Conservation (phyloP, 495 filamentous ascomycete genomes). For the Talaromyces thailandensis region DNA sequence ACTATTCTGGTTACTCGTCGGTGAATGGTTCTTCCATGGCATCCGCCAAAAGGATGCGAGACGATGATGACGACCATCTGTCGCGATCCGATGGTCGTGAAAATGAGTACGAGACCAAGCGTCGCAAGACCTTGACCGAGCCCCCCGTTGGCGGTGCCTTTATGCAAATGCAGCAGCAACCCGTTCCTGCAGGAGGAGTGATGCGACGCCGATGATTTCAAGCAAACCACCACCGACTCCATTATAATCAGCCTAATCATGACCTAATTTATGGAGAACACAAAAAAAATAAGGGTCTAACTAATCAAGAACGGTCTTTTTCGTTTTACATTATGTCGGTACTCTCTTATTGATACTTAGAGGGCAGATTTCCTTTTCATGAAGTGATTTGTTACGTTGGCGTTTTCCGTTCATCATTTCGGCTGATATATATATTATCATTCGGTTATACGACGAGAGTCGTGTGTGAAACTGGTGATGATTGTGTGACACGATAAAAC, state of each 20-base stretch:
- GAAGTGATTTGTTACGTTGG: neutral
- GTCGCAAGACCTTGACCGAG: slow-evolving; percentile 71
- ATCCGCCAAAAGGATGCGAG: slow-evolving; percentile 71
- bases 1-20: slow-evolving; percentile 21
- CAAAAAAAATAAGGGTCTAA: neutral
- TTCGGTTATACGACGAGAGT: neutral
- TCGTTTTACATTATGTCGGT: neutral
- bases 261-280: neutral
- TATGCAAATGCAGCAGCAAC: slow-evolving; percentile 23
- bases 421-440: neutral
- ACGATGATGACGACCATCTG: slow-evolving; percentile 66
- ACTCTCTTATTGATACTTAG: neutral
- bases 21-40: slow-evolving; percentile 55
- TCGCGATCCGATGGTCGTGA: slow-evolving; percentile 59
- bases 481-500: neutral
- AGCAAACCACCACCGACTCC: neutral
- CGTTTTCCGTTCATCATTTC: slow-evolving; percentile 3
- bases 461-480: neutral
- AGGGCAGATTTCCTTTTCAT: neutral
- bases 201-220: slow-evolving; percentile 31
- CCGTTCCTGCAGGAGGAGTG: slow-evolving; percentile 33
- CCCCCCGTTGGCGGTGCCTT: slow-evolving; percentile 33
- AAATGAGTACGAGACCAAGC: slow-evolving; percentile 63
- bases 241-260: slow-evolving; percentile 9
- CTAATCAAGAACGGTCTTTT: slow-evolving; percentile 4